Evolutionary conservation across 495 filamentous ascomycete genomes (phyloP), one percentile per base, ranked within the genome.

Genomic region (Penicillium longicatenatum): DNA sequence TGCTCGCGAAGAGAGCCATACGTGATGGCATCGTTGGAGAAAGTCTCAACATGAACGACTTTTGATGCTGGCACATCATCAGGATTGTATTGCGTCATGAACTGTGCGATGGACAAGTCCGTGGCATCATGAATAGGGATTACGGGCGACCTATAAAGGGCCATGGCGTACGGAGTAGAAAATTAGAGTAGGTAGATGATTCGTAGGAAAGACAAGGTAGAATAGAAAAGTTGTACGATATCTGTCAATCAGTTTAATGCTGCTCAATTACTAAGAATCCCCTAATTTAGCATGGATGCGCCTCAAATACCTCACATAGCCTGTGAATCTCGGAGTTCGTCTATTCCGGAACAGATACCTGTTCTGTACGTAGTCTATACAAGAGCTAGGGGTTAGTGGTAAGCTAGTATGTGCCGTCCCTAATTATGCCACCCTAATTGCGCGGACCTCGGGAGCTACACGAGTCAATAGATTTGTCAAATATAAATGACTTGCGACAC

Each of bases 31-130:
- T 64, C 49, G 20, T 57, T 24, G 37, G 52, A 57, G 22, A 64
- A 54, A 37, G 49, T 46, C 8, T 64, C 62, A 24, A 26, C 33
- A 46, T 64, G 62, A 24, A 64, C 54, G 21, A 64, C 30, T 17
- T 64, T 64, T 4, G 54, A 44, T 33, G 47, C 50, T 5, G 16
- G n/a, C 29, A 64, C 62, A 26, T 60, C 62, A 43, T 61, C 57
- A 6, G 62, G 62, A 29, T 64, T 64, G 50, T 64, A 64, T 31
- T 41, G 54, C 24, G 53, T 61, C 62, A 64, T 64, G 42, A 64
- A 58, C 54, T 64, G 58, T 8, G 62, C 22, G 50, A 64, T 58
- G 8, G 62, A 64, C 9, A 64, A 24, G 12, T 51, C 35, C 8
- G 53, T 39, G 24, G 29, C 58, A 57, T 60, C 58, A 22, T 60